A percentile compares a stretch with the other conserved stretches of the same genome.
Conservation (phyloP, 2,329 filamentous ascomycete species). For the Calonectria fujianensis region DNA sequence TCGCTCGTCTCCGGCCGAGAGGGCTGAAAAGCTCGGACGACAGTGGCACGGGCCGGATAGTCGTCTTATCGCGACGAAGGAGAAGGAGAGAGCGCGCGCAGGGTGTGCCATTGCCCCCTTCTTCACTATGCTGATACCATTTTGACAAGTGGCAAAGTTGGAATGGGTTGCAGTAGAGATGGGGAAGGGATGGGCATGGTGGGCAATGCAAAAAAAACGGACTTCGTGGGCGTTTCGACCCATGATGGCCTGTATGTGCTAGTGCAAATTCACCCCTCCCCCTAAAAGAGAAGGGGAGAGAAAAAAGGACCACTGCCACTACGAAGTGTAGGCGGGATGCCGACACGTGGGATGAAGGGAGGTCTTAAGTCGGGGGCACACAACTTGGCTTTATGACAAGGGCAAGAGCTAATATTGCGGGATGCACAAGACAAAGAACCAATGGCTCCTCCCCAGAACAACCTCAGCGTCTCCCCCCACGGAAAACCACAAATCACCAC, state of each 20-base stretch:
- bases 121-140: not conserved
- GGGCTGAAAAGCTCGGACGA: conserved; percentile 37
- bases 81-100: not conserved
- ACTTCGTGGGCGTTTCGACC: not conserved
- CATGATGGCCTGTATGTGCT: not conserved
- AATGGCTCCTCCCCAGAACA: not conserved
- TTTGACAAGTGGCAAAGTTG: conserved; percentile 40
- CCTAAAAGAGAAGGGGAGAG: not conserved
- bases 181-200: conserved; percentile 34
- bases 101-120: conserved; percentile 24
- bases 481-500: too few relatives aligned
- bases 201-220: conserved; percentile 35
- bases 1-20: conserved; percentile 47
- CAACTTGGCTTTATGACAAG: not conserved
- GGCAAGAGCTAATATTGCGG: not conserved
- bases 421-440: not conserved
- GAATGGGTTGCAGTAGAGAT: conserved; percentile 7
- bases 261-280: not conserved
- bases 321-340: not conserved
- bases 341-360: not conserved
- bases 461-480: not conserved
- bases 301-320: not conserved
- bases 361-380: not conserved
- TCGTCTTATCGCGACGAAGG: not conserved
- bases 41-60: not conserved